Evolutionary conservation across 2,329 filamentous ascomycete species (phyloP).

Genomic region (Neofusicoccum sp.): DNA sequence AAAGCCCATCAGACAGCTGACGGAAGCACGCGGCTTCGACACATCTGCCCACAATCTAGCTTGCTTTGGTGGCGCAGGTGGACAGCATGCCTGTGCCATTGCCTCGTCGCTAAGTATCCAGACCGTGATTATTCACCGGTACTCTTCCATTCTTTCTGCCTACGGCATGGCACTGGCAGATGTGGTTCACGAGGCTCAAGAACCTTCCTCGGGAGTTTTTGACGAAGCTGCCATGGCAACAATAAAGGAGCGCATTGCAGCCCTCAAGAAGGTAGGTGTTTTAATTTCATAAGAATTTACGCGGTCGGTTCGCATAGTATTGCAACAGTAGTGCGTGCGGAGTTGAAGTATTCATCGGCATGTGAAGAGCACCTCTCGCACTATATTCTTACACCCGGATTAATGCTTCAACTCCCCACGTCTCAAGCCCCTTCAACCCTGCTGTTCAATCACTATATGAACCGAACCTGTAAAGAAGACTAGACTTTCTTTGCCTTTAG

Average conservation of each 20-base stretch:
- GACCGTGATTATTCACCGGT: conserved; percentile 45
- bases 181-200: conserved; percentile 43
- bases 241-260: conserved; percentile 67
- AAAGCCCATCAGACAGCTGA: conserved; percentile 28
- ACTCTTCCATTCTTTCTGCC: conserved; percentile 48
- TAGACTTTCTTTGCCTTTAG: too few species aligned
- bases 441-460: too few species aligned
- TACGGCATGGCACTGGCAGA: conserved; percentile 33
- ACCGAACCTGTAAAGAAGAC: too few species aligned
- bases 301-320: too few species aligned
- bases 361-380: too few species aligned
- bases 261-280: conserved; percentile 60
- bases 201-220: conserved; percentile 34
- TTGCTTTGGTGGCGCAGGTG: conserved; percentile 35
- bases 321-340: too few species aligned
- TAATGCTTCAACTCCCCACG: too few species aligned
- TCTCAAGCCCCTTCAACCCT: too few species aligned
- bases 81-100: conserved; percentile 43
- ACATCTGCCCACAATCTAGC: conserved; percentile 26
- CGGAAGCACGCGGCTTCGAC: conserved; percentile 28
- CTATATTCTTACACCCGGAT: too few species aligned
- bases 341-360: too few species aligned
- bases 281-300: too few species aligned
- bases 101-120: conserved; percentile 45
- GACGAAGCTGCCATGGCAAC: conserved; percentile 22